Evolutionary conservation across 2,329 filamentous ascomycete genomes (phyloP).

Genomic region (Rugonectria rugulosa): DNA sequence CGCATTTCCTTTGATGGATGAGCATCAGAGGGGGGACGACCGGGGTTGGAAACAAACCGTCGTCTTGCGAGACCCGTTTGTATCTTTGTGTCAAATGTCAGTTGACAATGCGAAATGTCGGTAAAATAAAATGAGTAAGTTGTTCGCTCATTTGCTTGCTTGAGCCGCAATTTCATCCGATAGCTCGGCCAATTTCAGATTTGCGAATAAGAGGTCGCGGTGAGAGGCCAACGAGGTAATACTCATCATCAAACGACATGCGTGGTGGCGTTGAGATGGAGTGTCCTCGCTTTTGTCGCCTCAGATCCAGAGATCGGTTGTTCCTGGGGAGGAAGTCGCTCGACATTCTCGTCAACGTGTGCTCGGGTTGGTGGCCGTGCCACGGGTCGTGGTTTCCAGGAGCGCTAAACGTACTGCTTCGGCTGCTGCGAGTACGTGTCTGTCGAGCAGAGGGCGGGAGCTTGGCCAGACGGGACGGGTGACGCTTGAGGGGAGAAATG

Average conservation of each 20-base stretch:
- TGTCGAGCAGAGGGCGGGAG: constrained; percentile 48
- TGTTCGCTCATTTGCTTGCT: constrained; percentile 2
- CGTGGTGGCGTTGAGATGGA: constrained; percentile 50
- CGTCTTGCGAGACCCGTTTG: constrained; percentile 11
- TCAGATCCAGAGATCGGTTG: constrained; percentile 33
- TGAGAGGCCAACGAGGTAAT: constrained; percentile 54
- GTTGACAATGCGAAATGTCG: constrained; percentile 11
- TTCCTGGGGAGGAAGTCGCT: constrained; percentile 40
- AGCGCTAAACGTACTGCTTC: constrained; percentile 53
- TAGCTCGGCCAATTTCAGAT: constrained; percentile 61
- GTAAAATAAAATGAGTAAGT: constrained; percentile 16
- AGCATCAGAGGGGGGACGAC: constrained; percentile 12
- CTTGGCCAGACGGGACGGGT: constrained; percentile 63
- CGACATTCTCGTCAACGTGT: constrained; percentile 42
- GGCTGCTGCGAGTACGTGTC: constrained; percentile 52
- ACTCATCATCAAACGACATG: constrained; percentile 56
- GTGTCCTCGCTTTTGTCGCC: constrained; percentile 47
- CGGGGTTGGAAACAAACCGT: constrained; percentile 35
- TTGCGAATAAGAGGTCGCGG: constrained; percentile 56
- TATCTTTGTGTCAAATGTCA: constrained; percentile 2
- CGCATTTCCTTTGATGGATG: constrained; percentile 24
- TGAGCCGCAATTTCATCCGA: constrained; percentile 52
- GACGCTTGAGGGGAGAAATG: constrained; percentile 59
- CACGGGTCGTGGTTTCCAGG: constrained; percentile 52
- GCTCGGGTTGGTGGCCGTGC: constrained; percentile 48